A percentile compares a stretch with the other conserved stretches of the same genome.
phyloP scores from a whole-genome alignment of 169 alveolate genomes.

The Babesia sp. region DNA sequence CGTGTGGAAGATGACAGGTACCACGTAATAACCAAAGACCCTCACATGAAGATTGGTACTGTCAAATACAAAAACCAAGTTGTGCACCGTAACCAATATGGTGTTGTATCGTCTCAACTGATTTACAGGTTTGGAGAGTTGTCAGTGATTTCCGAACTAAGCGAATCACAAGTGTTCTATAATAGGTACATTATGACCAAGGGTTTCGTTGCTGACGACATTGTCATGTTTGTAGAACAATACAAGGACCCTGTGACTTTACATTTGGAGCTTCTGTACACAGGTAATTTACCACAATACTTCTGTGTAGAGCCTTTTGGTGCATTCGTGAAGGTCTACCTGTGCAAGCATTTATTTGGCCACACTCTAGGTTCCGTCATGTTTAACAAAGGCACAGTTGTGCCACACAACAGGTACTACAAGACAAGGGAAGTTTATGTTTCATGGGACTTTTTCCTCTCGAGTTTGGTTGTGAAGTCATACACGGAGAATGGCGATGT shows the following conservation, averaged over 20 bases:
- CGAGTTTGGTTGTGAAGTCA: conserved; percentile 20
- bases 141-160: neutral
- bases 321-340: conserved; percentile 14
- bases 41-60: conserved; percentile 33
- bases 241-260: conserved; percentile 30
- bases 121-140: conserved; percentile 5
- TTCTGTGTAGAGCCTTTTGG: conserved; percentile 35
- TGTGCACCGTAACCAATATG: conserved; percentile 3
- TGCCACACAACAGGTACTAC: conserved; percentile 11
- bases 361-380: conserved; percentile 30
- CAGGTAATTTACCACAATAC: neutral
- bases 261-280: neutral
- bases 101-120: neutral
- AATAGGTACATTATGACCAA: neutral
- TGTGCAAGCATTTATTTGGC: conserved; percentile 33
- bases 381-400: neutral
- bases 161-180: conserved; percentile 3
- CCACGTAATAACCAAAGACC: conserved; percentile 6
- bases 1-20: neutral
- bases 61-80: conserved; percentile 6
- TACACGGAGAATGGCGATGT: conserved; percentile 7
- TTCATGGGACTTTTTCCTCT: conserved; percentile 13
- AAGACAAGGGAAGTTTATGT: conserved; percentile 24
- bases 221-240: conserved; percentile 18
- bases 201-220: conserved; percentile 9